phyloP scores from a whole-genome alignment of 371 early-diverging fungal species.

The Funneliformis caledonium region DNA sequence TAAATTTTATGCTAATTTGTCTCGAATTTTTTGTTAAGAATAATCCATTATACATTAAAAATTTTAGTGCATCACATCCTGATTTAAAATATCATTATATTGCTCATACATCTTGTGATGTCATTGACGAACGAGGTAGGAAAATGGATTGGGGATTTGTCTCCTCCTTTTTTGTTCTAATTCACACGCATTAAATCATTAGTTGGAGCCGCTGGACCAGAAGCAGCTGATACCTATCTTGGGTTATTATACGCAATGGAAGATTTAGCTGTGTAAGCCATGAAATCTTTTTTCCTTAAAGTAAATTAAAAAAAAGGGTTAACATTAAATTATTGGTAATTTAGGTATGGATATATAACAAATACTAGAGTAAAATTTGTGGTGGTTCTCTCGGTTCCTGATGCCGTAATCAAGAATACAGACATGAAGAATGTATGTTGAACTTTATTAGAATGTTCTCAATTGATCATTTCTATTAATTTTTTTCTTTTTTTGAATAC shows the following conservation, averaged over 20 bases:
- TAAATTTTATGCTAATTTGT: background rate
- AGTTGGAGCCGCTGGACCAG: constrained; percentile 54
- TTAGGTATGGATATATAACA: constrained; percentile 83
- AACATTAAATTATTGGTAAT: background rate
- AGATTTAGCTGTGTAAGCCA: constrained; percentile 77
- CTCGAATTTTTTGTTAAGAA: constrained; percentile 54
- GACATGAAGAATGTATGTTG: constrained; percentile 80
- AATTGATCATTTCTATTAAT: background rate
- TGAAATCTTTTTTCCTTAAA: background rate
- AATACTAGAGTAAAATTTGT: constrained; percentile 86
- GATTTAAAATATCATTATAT: constrained; percentile 88
- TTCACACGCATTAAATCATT: background rate
- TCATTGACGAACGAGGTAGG: constrained; percentile 84
- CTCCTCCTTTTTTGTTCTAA: background rate
- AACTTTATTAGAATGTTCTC: background rate
- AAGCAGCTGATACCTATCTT: constrained; percentile 76
- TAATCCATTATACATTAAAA: constrained; percentile 83
- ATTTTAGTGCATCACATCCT: constrained; percentile 72
- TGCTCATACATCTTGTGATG: constrained; percentile 86
- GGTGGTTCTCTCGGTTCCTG: constrained; percentile 75
- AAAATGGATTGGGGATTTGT: background rate
- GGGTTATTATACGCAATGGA: constrained; percentile 87
- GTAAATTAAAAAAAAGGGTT: background rate
- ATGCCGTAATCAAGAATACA: constrained; percentile 76
- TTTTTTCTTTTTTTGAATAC: background rate